Evolutionary conservation across 257 asterid species (phyloP).

Genomic region (Ligustrum vulgare): DNA sequence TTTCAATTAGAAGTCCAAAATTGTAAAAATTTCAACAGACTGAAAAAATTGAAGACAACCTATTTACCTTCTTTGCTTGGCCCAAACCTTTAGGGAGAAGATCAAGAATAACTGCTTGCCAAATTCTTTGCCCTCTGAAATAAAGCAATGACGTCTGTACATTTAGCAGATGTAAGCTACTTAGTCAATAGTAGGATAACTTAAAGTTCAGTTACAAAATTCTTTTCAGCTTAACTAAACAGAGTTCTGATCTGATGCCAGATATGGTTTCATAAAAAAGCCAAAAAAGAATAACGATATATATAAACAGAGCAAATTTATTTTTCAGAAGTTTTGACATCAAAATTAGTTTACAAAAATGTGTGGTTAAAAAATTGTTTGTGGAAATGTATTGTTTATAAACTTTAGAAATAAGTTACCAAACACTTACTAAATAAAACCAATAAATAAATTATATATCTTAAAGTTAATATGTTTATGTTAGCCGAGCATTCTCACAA

Average conservation of each 20-base stretch:
- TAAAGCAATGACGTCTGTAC: constrained; percentile 80
- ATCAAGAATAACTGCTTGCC: constrained; percentile 77
- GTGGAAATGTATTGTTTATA: too few species aligned
- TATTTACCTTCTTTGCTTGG: constrained; percentile 64
- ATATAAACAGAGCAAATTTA: neutral
- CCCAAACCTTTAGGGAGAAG: constrained; percentile 87
- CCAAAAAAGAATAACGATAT: neutral
- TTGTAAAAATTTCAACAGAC: neutral
- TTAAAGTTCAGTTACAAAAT: constrained; percentile 5
- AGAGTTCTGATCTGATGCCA: neutral
- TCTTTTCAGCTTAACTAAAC: neutral
- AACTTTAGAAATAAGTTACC: too few species aligned
- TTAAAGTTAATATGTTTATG: neutral
- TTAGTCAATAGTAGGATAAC: constrained; percentile 23
- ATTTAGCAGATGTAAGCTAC: constrained; percentile 29
- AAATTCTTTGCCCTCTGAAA: constrained; percentile 94
- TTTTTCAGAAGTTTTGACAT: neutral
- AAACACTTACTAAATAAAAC: too few species aligned
- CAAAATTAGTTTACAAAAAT: too few species aligned
- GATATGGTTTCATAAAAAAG: too few species aligned
- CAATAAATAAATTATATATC: too few species aligned
- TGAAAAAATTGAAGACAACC: neutral
- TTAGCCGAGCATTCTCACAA: neutral
- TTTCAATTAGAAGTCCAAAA: neutral
- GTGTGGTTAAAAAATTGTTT: too few species aligned